phyloP scores from a whole-genome alignment of 768 basidiomycete genomes.

The Russula lepida region DNA sequence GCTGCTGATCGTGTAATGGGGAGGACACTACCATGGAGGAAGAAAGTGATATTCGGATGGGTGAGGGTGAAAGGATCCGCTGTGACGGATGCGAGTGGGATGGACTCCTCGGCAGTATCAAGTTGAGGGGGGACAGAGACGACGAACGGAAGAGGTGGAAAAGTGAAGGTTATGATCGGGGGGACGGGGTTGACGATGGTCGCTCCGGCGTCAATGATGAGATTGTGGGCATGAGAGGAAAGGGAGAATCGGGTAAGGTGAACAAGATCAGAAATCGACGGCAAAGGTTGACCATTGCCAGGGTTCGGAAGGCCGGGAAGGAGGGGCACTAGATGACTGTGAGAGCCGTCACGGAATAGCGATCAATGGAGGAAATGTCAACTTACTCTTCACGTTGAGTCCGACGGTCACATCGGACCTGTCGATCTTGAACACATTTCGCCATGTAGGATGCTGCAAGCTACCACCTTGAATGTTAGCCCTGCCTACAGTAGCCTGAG shows the following conservation, averaged over 20 bases:
- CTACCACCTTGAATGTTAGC: conserved; percentile 7
- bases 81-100: conserved; percentile 47
- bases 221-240: conserved; percentile 28
- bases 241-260: conserved; percentile 51
- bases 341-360: conserved; percentile 9
- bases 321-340: conserved; percentile 41
- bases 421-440: not conserved
- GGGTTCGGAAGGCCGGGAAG: conserved; percentile 61
- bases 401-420: conserved; percentile 8
- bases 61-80: conserved; percentile 52
- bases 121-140: conserved; percentile 39
- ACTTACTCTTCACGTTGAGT: conserved; percentile 48
- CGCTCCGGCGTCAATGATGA: conserved; percentile 38
- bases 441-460: conserved; percentile 1
- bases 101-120: conserved; percentile 18
- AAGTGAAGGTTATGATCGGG: conserved; percentile 37
- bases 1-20: conserved; percentile 38
- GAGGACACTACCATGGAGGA: conserved; percentile 48
- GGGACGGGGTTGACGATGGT: conserved; percentile 53
- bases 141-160: conserved; percentile 54
- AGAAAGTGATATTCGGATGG: conserved; percentile 59
- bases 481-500: not conserved
- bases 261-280: conserved; percentile 49
- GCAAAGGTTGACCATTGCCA: conserved; percentile 42
- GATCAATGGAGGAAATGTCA: not conserved